Evolutionary conservation across 768 basidiomycete genomes (phyloP).

Genomic region (Kwoniella europaea): DNA sequence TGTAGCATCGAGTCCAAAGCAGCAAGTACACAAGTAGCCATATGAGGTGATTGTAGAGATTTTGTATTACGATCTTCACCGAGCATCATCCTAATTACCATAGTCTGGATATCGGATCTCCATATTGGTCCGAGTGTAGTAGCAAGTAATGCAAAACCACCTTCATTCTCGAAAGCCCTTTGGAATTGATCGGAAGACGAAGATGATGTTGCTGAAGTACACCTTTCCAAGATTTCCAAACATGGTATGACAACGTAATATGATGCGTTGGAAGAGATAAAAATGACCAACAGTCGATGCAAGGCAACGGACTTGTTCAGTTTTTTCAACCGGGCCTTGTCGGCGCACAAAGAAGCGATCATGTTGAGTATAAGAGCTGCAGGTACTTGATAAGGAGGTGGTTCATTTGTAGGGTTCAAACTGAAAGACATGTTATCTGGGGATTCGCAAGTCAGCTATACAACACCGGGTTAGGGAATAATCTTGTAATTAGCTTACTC

Average conservation of each 20-base stretch:
- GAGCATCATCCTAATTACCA: conserved; percentile 72
- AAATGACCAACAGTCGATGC: conserved; percentile 75
- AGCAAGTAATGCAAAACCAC: conserved; percentile 79
- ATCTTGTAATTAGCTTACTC: conserved; percentile 63
- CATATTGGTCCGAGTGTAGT: conserved; percentile 70
- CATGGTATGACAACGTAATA: conserved; percentile 58
- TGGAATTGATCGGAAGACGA: conserved; percentile 73
- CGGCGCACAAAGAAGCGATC: conserved; percentile 69
- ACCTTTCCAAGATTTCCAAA: conserved; percentile 44
- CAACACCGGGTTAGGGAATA: conserved; percentile 55
- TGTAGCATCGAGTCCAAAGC: conserved; percentile 69
- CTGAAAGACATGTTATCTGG: conserved; percentile 27
- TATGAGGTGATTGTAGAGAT: conserved; percentile 34
- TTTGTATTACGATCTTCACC: conserved; percentile 57
- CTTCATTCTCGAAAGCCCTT: conserved; percentile 80
- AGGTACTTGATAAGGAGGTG: conserved; percentile 43
- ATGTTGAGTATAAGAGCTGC: conserved; percentile 65
- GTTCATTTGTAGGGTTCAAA: conserved; percentile 22
- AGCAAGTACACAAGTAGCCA: conserved; percentile 73
- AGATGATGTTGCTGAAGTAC: conserved; percentile 53
- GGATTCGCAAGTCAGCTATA: neutral
- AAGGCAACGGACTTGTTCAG: conserved; percentile 77
- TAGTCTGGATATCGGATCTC: conserved; percentile 70
- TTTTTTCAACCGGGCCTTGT: conserved; percentile 66
- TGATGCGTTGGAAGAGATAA: conserved; percentile 78